These are phyloP conservation scores for Nicotiana sylvestris DNA, from an alignment of 257 asterid genomes.

Conservation along the genomic window DNA sequence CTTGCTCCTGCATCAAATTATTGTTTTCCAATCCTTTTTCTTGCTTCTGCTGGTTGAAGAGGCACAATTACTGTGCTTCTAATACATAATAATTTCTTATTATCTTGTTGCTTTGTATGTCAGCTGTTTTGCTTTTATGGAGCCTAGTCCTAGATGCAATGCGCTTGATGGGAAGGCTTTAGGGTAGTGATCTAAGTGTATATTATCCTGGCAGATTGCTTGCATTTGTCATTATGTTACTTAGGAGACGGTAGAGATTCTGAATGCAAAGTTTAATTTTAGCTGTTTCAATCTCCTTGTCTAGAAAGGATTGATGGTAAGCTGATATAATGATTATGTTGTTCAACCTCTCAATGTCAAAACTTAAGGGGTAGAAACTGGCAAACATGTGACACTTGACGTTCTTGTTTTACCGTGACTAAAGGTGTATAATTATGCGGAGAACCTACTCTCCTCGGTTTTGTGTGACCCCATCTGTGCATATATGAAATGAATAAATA, in stretches of 20 bases:
- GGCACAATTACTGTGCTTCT: not conserved
- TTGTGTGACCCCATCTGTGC: not conserved
- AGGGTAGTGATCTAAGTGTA: not conserved
- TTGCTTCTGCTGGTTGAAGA: conserved; percentile 5
- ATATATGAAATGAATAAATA: not conserved
- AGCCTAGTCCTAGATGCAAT: not conserved
- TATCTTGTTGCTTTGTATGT: not conserved
- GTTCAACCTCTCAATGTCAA: not conserved
- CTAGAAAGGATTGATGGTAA: not conserved
- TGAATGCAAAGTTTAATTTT: not conserved
- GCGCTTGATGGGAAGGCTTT: not conserved
- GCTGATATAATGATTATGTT: not conserved
- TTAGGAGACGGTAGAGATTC: not conserved
- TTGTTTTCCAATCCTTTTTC: not conserved
- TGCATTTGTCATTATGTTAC: not conserved
- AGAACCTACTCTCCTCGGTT: not conserved
- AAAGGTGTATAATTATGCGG: not conserved
- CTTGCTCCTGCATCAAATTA: not conserved
- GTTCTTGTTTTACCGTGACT: not conserved
- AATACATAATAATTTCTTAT: not conserved
- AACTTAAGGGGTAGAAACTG: not conserved
- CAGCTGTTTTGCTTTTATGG: not conserved
- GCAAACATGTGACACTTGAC: not conserved
- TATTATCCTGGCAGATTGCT: not conserved
- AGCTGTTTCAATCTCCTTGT: not conserved